These are phyloP conservation scores for Diaporthe capsici DNA, from an alignment of 2,329 filamentous ascomycete genomes.

Conservation along the genomic window DNA sequence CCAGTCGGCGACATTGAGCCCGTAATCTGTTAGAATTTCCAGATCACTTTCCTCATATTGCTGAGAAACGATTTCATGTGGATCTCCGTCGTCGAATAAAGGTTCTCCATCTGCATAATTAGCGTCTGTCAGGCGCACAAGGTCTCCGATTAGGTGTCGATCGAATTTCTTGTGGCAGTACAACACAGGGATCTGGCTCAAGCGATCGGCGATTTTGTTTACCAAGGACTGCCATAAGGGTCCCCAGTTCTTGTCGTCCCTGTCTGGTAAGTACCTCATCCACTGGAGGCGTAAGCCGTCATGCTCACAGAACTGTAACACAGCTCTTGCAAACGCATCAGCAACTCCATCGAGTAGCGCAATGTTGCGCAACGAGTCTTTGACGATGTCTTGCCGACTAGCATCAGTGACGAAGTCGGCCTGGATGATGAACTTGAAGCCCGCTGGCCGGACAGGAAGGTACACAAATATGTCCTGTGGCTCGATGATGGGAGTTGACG, in stretches of 20 bases:
- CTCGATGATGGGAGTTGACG: constrained; percentile 52
- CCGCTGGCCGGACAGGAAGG: constrained; percentile 57
- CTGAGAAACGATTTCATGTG: constrained; percentile 40
- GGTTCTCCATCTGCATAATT: constrained; percentile 44
- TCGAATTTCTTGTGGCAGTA: constrained; percentile 28
- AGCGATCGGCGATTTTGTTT: constrained; percentile 44
- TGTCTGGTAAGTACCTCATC: constrained; percentile 60
- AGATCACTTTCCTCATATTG: constrained; percentile 27
- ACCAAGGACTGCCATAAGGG: constrained; percentile 48
- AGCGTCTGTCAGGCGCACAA: not conserved
- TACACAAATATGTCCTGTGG: constrained; percentile 62
- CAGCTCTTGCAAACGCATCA: constrained; percentile 54
- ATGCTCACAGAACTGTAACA: constrained; percentile 56
- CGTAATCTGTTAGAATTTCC: constrained; percentile 11
- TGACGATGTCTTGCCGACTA: constrained; percentile 58
- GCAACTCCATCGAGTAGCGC: constrained; percentile 54
- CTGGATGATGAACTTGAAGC: constrained; percentile 65
- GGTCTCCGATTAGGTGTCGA: constrained; percentile 30
- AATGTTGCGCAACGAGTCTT: constrained; percentile 56
- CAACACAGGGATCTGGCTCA: constrained; percentile 42
- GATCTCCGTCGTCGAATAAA: constrained; percentile 45
- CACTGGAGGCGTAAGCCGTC: constrained; percentile 56
- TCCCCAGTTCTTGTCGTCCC: constrained; percentile 44
- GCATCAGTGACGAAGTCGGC: constrained; percentile 64
- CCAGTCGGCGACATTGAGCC: constrained; percentile 4